Base-by-base conservation (phyloP, 495 filamentous ascomycete species). In the Daldinia decipiens region DNA sequence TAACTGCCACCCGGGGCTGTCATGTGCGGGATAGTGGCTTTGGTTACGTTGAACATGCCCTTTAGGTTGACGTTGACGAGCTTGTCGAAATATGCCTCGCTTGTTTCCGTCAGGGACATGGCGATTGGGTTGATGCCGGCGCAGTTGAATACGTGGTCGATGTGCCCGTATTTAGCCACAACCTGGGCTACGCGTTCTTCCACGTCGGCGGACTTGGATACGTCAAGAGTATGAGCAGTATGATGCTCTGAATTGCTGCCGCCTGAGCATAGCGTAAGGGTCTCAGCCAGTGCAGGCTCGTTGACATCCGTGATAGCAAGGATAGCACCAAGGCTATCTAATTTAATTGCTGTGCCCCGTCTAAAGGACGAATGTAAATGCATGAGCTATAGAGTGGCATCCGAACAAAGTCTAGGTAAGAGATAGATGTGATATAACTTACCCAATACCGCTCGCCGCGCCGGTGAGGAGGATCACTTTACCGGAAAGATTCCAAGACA, bases 61-160 rank as follows among this genome's bases (percentile, higher is more conserved):
- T 73, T 75, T 21, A 79, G 59, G 52, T 80, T 80, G 7, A 72
- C 75, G 31, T 50, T 57, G 15, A 80, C 57, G 36, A 80, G 65
- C 55, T 67, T 74, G 60, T 74, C 68, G 51, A 74, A 74, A 47
- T 76, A 70, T 15, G 45, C 72, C 53, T 73, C 72, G 29, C 43
- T 74, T 26, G 67, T 71, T 19, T 66, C 65, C 2, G 70, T 68
- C 50, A 85, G 67, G 40, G 83, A 63, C 66, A 80, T 78, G 27
- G 79, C 71, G 39, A 81, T 84, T 7, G 84, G 81, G 61, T 85
- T 84, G 15, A 86, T 73, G 13, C 85, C 85, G 0, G 85, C 85
- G 64, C 84, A 85, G 73, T 86, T 86, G 74, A 87, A 83, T 3
- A 87, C 76, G 61, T 82, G 77, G 73, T 85, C 74, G 34, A 85